A percentile compares a stretch with the other conserved stretches of the same genome.
phyloP scores from a whole-genome alignment of 2,329 filamentous ascomycete species.

The Trichoderma asperellum region DNA sequence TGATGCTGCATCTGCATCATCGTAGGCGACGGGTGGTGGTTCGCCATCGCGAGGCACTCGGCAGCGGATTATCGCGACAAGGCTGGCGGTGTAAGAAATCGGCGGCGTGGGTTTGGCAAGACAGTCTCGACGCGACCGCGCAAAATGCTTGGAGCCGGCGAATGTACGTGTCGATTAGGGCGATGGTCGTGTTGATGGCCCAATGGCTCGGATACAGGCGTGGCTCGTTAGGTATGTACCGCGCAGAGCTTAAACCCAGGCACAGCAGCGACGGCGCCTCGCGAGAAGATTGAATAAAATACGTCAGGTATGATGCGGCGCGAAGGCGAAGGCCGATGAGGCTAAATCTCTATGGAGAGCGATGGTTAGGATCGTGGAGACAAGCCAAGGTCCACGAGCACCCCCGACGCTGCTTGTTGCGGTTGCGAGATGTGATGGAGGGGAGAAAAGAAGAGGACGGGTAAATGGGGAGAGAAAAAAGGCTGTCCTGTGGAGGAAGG shows the following conservation, averaged over 20 bases:
- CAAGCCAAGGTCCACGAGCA: conserved; percentile 30
- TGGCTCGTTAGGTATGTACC: neutral
- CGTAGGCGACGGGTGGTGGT: conserved; percentile 80
- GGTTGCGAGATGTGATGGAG: conserved; percentile 39
- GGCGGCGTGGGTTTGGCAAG: conserved; percentile 10
- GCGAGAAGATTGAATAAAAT: neutral
- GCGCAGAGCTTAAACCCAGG: conserved; percentile 22
- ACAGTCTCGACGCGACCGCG: conserved; percentile 27
- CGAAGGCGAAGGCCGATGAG: conserved; percentile 8
- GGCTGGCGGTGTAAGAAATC: conserved; percentile 30
- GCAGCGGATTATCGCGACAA: conserved; percentile 31
- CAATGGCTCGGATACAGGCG: conserved; percentile 19
- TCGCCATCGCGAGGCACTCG: conserved; percentile 60
- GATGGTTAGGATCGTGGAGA: conserved; percentile 7
- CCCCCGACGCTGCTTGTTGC: conserved; percentile 37
- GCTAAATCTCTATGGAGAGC: conserved; percentile 20
- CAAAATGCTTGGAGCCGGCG: conserved; percentile 1
- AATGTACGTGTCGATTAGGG: conserved; percentile 9
- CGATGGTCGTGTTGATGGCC: conserved; percentile 10
- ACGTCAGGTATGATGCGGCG: neutral
- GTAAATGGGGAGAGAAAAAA: conserved; percentile 48
- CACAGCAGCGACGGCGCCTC: neutral
- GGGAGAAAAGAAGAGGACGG: conserved; percentile 40
- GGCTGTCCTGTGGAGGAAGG: conserved; percentile 46
- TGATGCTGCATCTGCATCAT: conserved; percentile 67